These are phyloP conservation scores for Colletotrichum sp. DNA, from an alignment of 2,329 filamentous ascomycete species.

Conservation along the genomic window DNA sequence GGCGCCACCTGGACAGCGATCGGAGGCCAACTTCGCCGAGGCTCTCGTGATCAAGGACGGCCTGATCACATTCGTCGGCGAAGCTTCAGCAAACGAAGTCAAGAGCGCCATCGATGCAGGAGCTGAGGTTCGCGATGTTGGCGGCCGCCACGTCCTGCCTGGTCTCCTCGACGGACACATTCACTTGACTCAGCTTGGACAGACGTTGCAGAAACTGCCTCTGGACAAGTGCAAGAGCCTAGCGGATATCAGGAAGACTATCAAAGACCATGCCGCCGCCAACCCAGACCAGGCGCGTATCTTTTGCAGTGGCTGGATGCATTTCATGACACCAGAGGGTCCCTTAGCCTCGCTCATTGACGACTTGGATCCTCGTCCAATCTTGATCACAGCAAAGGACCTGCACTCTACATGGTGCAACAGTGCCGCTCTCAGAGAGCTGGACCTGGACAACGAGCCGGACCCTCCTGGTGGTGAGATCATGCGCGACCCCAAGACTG, in stretches of 20 bases:
- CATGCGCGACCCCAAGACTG: slow-evolving; percentile 46
- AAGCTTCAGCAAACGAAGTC: slow-evolving; percentile 26
- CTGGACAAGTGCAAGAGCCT: slow-evolving; percentile 51
- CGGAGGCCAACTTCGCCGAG: slow-evolving; percentile 31
- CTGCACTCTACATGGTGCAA: slow-evolving; percentile 63
- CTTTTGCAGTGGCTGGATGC: slow-evolving; percentile 61
- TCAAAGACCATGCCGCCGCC: slow-evolving; percentile 47
- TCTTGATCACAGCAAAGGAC: slow-evolving; percentile 63
- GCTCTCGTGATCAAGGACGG: slow-evolving; percentile 39
- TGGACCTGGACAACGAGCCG: slow-evolving; percentile 50
- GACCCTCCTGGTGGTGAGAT: slow-evolving; percentile 50
- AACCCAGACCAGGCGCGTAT: slow-evolving; percentile 51
- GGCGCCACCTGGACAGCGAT: background rate
- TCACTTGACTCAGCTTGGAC: slow-evolving; percentile 60
- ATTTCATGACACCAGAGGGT: slow-evolving; percentile 56
- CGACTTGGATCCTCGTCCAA: slow-evolving; percentile 53
- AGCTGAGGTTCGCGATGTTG: slow-evolving; percentile 25
- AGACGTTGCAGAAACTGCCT: slow-evolving; percentile 56
- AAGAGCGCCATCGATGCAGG: slow-evolving; percentile 27
- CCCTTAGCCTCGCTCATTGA: slow-evolving; percentile 57
- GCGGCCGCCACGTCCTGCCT: slow-evolving; percentile 50
- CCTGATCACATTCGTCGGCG: slow-evolving; percentile 37
- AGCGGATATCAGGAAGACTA: slow-evolving; percentile 51
- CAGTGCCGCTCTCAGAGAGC: slow-evolving; percentile 53
- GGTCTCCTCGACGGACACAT: slow-evolving; percentile 65